Evolutionary conservation across 495 filamentous ascomycete genomes (phyloP).

Genomic region (Talaromyces nanjingensis): DNA sequence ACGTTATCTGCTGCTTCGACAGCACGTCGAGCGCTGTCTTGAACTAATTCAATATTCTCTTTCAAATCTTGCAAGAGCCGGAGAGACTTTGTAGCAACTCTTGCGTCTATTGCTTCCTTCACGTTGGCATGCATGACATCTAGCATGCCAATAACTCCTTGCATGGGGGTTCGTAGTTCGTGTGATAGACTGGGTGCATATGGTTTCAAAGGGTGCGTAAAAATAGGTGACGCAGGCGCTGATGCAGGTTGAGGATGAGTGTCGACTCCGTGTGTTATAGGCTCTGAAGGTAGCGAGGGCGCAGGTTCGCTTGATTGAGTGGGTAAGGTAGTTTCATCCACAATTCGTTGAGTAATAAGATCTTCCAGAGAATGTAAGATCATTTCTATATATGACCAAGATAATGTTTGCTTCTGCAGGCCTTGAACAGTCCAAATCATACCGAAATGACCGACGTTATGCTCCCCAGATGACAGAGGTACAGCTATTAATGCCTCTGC

Average conservation of each 20-base stretch:
- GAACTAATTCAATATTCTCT: slow-evolving; percentile 70
- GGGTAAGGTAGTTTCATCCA: slow-evolving; percentile 32
- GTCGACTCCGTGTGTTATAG: slow-evolving; percentile 9
- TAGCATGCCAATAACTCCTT: slow-evolving; percentile 78
- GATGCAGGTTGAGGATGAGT: slow-evolving; percentile 37
- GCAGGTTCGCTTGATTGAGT: slow-evolving; percentile 28
- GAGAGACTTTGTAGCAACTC: slow-evolving; percentile 41
- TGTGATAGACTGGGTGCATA: slow-evolving; percentile 75
- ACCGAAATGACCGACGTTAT: slow-evolving; percentile 69
- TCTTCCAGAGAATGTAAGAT: slow-evolving; percentile 72
- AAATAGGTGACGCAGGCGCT: slow-evolving; percentile 20
- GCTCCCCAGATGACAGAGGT: slow-evolving; percentile 63
- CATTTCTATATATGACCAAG: slow-evolving; percentile 69
- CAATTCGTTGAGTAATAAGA: slow-evolving; percentile 53
- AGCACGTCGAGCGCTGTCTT: slow-evolving; percentile 72
- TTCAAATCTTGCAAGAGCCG: slow-evolving; percentile 57
- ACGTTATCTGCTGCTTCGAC: slow-evolving; percentile 82
- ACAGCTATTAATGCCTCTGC: slow-evolving; percentile 66
- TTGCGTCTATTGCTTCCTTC: slow-evolving; percentile 57
- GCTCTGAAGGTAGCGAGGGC: not conserved
- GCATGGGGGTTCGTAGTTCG: slow-evolving; percentile 77
- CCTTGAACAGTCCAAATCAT: slow-evolving; percentile 67
- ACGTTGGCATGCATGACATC: slow-evolving; percentile 81
- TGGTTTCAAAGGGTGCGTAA: slow-evolving; percentile 54
- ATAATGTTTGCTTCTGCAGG: slow-evolving; percentile 44